Evolutionary conservation across 345 rosid genomes (phyloP), one percentile per base, ranked within the genome.

Genomic region (Moricandia moricandioides): DNA sequence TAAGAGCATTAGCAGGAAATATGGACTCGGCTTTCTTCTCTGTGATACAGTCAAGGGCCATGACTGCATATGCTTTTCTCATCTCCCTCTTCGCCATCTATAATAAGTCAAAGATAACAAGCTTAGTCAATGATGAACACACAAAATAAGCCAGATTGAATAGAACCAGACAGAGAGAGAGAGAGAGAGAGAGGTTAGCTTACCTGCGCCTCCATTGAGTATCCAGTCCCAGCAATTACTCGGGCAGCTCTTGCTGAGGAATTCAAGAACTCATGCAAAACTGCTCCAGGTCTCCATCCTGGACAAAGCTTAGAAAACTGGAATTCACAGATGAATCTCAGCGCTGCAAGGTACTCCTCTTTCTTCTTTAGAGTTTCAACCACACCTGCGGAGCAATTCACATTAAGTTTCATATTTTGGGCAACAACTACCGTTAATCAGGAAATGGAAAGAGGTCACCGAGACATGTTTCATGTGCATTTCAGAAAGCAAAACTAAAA

Each of bases 311-410:
- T 47, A 14, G 4, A 35, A 27, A 6, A 52, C 24, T 39, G 49
- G 45, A 75, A 69, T 6, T 75, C 79, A 62, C 74, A 75, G 16
- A 75, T 29, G 62, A 61, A 75, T 17, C 49, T 75, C 27, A 75
- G 29, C 31, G 69, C 18, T 51, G 69, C 63, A 5, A 68, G 14
- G 62, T 75, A 52, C 33, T 69, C 79, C 1, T 29, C 47, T 14
- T 37, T 69, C 30, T 37, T 40, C 63, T 12, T 37, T 29, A 69
- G 57, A 24, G 74, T 68, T 51, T 61, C 63, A 69, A 62, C 57
- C 69, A 2, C 70, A 69, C 57, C 79, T 76, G 62, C 54, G 29
- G 21, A 35, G 67, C 6, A 75, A 67, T 59, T 43, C 6, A 5
- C 57, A 18, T 69, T 11, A 67, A 54, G 29, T 62, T 62, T 9